Base-by-base conservation (phyloP, 1,284 basidiomycete species). In the Puccinia coronata region DNA sequence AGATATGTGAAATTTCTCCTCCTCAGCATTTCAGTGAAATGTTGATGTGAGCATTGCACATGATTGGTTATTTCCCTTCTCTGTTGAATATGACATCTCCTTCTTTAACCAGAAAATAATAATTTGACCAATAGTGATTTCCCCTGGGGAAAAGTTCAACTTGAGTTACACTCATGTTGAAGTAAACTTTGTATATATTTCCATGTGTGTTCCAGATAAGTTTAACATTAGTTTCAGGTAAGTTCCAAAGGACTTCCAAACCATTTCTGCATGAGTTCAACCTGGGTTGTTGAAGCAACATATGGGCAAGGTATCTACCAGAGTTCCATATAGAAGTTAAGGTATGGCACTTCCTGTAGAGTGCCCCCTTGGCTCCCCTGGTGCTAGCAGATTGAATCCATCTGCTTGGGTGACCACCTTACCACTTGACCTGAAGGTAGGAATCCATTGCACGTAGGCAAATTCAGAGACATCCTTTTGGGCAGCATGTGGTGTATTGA, bases 101-200 rank as follows among this genome's bases (percentile, higher is more conserved):
- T 31, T 57, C 9, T 23, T 23, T 6, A n/a, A 57, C 9, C 9
- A 57, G 9, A 57, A 57, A 57, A n/a, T 31, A 57, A 11, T n/a
- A n/a, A n/a, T 31, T 31, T n/a, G 5, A 57, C 55, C 55, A 8
- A 57, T 11, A 57, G 9, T 57, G 28, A n/a, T 57, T n/a, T 23
- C 23, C 23, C 9, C 28, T 57, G 55, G 20, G 6, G 28, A n/a
- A 57, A 23, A 57, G 20, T 57, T 6, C 55, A 6, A 57, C 55
- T 57, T 57, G 55, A 6, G 9, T 57, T 57, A 57, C 6, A n/a
- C 55, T 57, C 6, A 6, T 11, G 55, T 57, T 57, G 55, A 11
- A 57, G 55, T 57, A 8, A 57, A 57, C 28, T 11, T 57, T 57
- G 55, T 57, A 57, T 9, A 57, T 57, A 57, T 57, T 57, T 57